Evolutionary conservation across 2,329 filamentous ascomycete species (phyloP), one percentile per base, ranked within the genome.

Genomic region (Mycosphaerella arachidis): DNA sequence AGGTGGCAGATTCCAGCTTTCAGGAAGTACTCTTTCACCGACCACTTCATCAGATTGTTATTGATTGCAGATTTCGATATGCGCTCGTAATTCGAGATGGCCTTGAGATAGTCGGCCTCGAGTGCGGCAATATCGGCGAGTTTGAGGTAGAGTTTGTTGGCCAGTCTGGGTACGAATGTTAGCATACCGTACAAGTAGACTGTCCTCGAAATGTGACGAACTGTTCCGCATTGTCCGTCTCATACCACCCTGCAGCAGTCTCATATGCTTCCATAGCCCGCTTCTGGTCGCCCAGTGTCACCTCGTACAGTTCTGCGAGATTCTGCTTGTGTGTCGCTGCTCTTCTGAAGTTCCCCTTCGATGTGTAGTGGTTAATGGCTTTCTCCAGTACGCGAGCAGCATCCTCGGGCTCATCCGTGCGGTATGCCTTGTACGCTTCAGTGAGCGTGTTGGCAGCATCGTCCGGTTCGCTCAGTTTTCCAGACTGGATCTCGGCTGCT

Each of bases 351-450:
- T 96, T 96, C 63, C 92, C 92, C 77, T 92, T 92, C 67, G 85
- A 78, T 68, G 91, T 93, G 77, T 96, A 97, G 74, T 94, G 90
- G 59, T 86, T 81, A 73, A 97, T 91, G 45, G 92, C 89, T 66
- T 86, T 79, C 65, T 91, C 85, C 58, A 97, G 80, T 71, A 90
- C 92, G 63, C 90, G 82, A 48, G 89, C 90, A 16, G 92, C 93
- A 70, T 93, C 88, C 72, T 91, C 82, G 20, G 92, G 92, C 70
- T 90, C 86, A 56, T 89, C 86, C 77, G 92, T 95, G 70, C 88
- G 85, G 79, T 97, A 97, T 61, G 91, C 89, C 81, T 97, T 97
- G 84, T 92, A 97, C 55, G 94, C 94, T 75, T 97, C 92, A 70
- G 88, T 85, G 62, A 92, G 80, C 52, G 89, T 88, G 77, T 96